Evolutionary conservation across 1,284 basidiomycete genomes (phyloP), one percentile per base, ranked within the genome.

Genomic region (Sanguinoderma infundibulare): DNA sequence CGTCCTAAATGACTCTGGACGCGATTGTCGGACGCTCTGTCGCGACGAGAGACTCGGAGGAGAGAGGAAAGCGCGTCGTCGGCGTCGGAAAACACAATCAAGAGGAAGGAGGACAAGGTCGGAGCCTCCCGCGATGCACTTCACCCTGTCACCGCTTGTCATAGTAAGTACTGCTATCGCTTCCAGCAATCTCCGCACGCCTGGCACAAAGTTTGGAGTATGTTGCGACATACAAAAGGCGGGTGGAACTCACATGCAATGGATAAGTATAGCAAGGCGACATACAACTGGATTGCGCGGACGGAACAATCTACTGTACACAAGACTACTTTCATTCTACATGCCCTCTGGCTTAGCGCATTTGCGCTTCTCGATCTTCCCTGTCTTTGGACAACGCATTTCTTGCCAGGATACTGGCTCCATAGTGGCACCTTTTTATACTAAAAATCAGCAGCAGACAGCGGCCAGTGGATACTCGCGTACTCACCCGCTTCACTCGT

Each of bases 341-440:
- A 66, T 52, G 36, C 79, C 83, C 65, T 92, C 87, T 59, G 95
- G 95, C 72, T 95, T 95, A 26, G 95, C 95, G 67, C 94, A 95
- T 73, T 97, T 97, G 58, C 95, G 83, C 67, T 86, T 90, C 75
- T 97, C 95, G 53, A 89, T 81, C 64, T 81, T 83, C 5, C 93
- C 93, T 9, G 94, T 95, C 72, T 86, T 86, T 5, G 91, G 87
- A 74, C 94, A 95, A 24, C 90, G 85, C 95, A 97, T 97, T 75
- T 94, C 92, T 73, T 94, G 88, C 95, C 95, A 97, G 3, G 89
- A 94, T 15, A 95, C 84, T 0, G 94, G 90, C 57, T 92, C 87
- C 83, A 95, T 89, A 30, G 90, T 90, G 8, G 84, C 87, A 51
- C 92, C 92, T 87, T 28, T 3, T 24, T 10, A 0, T n/a, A 71